Evolutionary conservation across 371 early-diverging fungal genomes (phyloP).

Genomic region (Phascolomyces articulosus): DNA sequence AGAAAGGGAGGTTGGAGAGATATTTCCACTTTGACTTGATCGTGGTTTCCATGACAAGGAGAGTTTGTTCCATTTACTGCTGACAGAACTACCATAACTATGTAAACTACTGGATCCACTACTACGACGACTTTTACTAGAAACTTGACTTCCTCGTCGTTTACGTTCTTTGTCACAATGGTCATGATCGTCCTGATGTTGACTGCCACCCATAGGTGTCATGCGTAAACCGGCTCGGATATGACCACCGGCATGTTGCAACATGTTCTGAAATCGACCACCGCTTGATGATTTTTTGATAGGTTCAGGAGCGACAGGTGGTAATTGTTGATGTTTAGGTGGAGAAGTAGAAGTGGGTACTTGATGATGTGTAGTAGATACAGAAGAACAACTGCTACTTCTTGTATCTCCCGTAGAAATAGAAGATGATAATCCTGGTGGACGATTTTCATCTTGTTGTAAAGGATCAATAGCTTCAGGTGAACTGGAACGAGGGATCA

Average conservation of each 20-base stretch:
- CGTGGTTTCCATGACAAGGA: constrained; percentile 6
- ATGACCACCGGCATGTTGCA: constrained; percentile 16
- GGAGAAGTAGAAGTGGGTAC: not conserved
- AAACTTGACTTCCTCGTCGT: not conserved
- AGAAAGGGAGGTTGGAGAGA: not conserved
- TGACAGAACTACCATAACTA: constrained; percentile 11
- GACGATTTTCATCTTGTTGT: constrained; percentile 11
- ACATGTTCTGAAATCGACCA: constrained; percentile 18
- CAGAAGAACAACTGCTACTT: constrained; percentile 33
- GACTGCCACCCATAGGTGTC: constrained; percentile 22
- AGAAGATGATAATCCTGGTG: constrained; percentile 22
- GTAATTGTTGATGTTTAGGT: constrained; percentile 13
- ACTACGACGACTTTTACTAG: not conserved
- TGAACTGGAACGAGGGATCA: constrained; percentile 18
- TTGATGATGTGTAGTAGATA: constrained; percentile 23
- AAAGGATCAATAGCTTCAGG: constrained; percentile 22
- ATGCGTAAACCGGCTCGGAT: constrained; percentile 29
- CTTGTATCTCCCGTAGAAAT: constrained; percentile 25
- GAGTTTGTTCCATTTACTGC: constrained; percentile 9
- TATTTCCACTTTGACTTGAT: not conserved
- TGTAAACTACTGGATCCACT: constrained; percentile 3
- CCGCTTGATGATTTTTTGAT: constrained; percentile 7
- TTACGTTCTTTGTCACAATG: not conserved
- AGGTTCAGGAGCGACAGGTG: not conserved
- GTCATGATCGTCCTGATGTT: not conserved